These are phyloP conservation scores for Platanus orientalis DNA, from an alignment of 164 flowering plant genomes.

Conservation along the genomic window DNA sequence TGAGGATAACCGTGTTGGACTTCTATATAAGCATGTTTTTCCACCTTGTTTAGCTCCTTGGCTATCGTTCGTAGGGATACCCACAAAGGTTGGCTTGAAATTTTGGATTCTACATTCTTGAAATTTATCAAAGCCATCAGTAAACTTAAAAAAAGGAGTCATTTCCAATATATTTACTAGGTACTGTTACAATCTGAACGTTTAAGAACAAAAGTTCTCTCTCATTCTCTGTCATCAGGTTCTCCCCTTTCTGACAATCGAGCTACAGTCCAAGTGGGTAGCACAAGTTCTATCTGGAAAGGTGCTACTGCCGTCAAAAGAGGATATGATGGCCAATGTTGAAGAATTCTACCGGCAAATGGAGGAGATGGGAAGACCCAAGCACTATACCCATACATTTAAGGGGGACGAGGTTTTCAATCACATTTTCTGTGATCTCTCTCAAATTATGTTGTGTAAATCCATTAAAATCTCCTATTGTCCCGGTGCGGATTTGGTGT, in stretches of 20 bases:
- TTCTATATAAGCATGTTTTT: conserved; percentile 44
- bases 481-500: no score
- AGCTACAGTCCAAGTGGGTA: conserved; percentile 36
- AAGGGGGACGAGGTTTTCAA: neutral
- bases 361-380: conserved; percentile 17
- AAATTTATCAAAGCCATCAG: no score
- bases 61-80: conserved; percentile 44
- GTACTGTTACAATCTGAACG: no score
- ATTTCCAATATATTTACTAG: no score
- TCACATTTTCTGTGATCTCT: neutral
- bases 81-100: conserved; percentile 26
- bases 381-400: conserved; percentile 27
- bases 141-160: no score
- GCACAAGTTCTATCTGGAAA: conserved; percentile 35
- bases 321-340: conserved; percentile 25
- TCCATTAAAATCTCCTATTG: no score
- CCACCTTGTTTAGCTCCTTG: conserved; percentile 41
- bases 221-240: conserved; percentile 8
- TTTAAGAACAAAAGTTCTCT: no score
- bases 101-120: no score
- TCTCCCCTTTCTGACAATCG: conserved; percentile 2
- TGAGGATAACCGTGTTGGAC: conserved; percentile 46
- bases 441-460: neutral
- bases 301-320: conserved; percentile 19
- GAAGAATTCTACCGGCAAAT: conserved; percentile 17